Conservation (phyloP, 305 asterid genomes). For the Solanum hybrid region DNA sequence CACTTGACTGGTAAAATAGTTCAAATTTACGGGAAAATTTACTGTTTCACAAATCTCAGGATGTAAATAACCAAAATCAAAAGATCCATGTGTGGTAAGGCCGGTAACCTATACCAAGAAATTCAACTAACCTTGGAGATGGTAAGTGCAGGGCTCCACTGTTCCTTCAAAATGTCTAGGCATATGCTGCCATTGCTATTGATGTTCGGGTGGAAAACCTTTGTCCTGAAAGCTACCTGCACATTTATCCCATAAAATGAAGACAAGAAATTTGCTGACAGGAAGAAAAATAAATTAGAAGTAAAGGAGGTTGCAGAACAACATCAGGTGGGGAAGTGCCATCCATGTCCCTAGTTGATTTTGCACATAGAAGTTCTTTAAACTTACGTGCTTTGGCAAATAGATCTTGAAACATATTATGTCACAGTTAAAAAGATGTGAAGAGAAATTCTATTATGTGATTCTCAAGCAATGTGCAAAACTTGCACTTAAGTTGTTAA, state of each 20-base stretch:
- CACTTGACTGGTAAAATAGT: not conserved
- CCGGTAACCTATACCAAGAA: not conserved
- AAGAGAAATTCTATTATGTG: not conserved
- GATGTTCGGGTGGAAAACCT: constrained; percentile 23
- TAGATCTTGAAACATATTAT: not conserved
- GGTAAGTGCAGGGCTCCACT: constrained; percentile 25
- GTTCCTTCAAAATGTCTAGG: constrained; percentile 25
- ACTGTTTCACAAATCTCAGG: not conserved
- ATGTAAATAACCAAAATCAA: not conserved
- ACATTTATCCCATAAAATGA: not conserved
- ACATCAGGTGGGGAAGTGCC: not conserved
- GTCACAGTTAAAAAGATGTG: not conserved
- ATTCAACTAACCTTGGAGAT: constrained; percentile 18
- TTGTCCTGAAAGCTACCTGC: constrained; percentile 22
- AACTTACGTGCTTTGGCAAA: not conserved
- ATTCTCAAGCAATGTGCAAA: not conserved
- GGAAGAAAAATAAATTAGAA: not conserved
- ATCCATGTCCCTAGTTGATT: not conserved
- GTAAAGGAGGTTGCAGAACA: not conserved
- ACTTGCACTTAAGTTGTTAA: not conserved
- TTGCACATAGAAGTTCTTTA: not conserved
- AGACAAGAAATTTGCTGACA: not conserved
- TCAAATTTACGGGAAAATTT: not conserved
- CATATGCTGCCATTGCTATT: constrained; percentile 24
- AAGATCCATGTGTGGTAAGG: not conserved